phyloP scores from a whole-genome alignment of 805 yeast species.

The Vanderwaltozyma yarrowii region DNA sequence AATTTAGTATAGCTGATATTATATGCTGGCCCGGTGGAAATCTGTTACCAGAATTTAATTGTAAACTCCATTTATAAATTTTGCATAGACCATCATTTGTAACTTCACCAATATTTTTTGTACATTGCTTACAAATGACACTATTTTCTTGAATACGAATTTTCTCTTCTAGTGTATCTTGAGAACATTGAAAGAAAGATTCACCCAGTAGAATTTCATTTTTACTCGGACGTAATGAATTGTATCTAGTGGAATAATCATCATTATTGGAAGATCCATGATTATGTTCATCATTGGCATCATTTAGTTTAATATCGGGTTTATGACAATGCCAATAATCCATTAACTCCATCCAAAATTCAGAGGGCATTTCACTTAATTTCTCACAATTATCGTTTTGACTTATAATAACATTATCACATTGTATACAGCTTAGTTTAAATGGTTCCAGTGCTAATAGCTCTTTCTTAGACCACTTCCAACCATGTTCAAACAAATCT shows the following conservation, averaged over 20 bases:
- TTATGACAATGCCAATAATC: slow-evolving; percentile 97
- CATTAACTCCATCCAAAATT: slow-evolving; percentile 89
- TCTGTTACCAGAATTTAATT: slow-evolving; percentile 2
- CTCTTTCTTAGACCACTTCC: slow-evolving; percentile 20
- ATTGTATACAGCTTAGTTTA: slow-evolving; percentile 9
- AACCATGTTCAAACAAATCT: slow-evolving; percentile 10
- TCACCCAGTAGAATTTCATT: slow-evolving; percentile 22
- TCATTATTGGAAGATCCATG: slow-evolving; percentile 4
- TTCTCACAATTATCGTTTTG: slow-evolving; percentile 8
- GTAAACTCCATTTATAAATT: slow-evolving; percentile 21
- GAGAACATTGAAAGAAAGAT: slow-evolving; percentile 12
- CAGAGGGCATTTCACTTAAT: slow-evolving; percentile 69
- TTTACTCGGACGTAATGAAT: slow-evolving; percentile 16
- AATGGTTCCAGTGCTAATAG: slow-evolving; percentile 5
- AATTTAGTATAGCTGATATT: slow-evolving; percentile 13
- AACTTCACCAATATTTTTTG: slow-evolving; percentile 11
- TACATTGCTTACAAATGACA: slow-evolving; percentile 14
- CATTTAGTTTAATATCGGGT: slow-evolving; percentile 31
- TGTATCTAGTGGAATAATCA: slow-evolving; percentile 10
- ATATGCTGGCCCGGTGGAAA: slow-evolving; percentile 18
- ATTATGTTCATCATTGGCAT: slow-evolving; percentile 7
- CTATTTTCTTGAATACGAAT: not conserved
- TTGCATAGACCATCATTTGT: slow-evolving; percentile 13
- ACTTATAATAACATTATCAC: slow-evolving; percentile 7
- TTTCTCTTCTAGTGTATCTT: slow-evolving; percentile 7